phyloP scores from a whole-genome alignment of 805 yeast species.

The Metschnikowia vanudenii region DNA sequence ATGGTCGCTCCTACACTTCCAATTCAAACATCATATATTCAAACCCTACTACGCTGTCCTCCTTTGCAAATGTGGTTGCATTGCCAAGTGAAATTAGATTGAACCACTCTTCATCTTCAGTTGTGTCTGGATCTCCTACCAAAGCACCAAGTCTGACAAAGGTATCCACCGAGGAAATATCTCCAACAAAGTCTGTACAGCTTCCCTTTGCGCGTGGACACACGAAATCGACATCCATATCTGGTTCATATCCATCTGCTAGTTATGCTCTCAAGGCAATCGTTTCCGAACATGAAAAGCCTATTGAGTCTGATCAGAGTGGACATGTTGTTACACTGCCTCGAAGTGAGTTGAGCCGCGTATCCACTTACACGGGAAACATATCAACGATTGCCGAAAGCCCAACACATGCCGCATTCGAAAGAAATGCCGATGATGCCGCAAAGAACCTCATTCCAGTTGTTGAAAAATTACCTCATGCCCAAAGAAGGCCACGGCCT shows the following conservation, averaged over 20 bases:
- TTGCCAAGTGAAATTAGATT: constrained; percentile 28
- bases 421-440: constrained; percentile 7
- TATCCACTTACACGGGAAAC: constrained; percentile 34
- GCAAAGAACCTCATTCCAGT: constrained; percentile 13
- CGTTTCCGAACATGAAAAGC: constrained; percentile 55
- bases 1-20: constrained; percentile 38
- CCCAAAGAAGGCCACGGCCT: constrained; percentile 68
- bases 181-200: constrained; percentile 9
- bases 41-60: constrained; percentile 65
- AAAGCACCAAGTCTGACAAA: neutral
- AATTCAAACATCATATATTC: constrained; percentile 41
- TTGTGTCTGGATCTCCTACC: constrained; percentile 15
- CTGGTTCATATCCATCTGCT: constrained; percentile 49
- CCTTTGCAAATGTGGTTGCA: constrained; percentile 51
- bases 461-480: constrained; percentile 41
- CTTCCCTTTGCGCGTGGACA: constrained; percentile 25
- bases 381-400: constrained; percentile 49
- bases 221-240: constrained; percentile 31
- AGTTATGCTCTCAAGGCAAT: constrained; percentile 71
- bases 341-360: constrained; percentile 9
- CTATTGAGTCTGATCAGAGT: constrained; percentile 7
- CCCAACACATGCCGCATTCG: constrained; percentile 26
- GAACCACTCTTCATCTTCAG: constrained; percentile 23
- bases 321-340: constrained; percentile 2
- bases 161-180: constrained; percentile 2